phyloP scores from a whole-genome alignment of 148 eudicot genomes.

The Chenopodium formosanum region DNA sequence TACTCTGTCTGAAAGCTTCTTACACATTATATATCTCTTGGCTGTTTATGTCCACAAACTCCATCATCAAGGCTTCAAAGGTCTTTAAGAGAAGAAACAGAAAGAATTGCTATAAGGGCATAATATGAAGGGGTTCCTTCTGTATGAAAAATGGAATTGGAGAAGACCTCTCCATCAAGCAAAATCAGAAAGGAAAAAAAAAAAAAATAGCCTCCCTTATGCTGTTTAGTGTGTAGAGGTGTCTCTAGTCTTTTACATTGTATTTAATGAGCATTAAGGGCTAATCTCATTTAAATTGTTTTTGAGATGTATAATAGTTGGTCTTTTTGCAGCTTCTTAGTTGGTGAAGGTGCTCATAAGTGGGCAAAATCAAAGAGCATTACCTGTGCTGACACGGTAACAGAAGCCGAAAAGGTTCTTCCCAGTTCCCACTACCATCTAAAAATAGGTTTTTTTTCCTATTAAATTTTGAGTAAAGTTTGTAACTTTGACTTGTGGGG shows the following conservation, averaged over 20 bases:
- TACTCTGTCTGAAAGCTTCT: background rate
- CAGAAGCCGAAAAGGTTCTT: constrained; percentile 63
- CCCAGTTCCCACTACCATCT: background rate
- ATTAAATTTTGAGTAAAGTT: background rate
- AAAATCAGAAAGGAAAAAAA: background rate
- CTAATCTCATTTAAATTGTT: background rate
- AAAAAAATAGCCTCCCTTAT: background rate
- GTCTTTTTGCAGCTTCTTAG: constrained; percentile 65
- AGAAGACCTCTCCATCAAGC: background rate
- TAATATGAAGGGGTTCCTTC: background rate
- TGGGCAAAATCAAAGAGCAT: constrained; percentile 84
- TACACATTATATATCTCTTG: background rate
- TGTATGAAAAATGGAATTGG: background rate
- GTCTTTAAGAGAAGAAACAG: background rate
- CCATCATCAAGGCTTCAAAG: background rate
- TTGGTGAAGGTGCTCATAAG: constrained; percentile 77
- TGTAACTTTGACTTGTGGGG: background rate
- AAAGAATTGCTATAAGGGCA: background rate
- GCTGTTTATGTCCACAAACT: background rate
- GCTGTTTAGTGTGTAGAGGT: background rate
- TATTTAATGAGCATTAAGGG: background rate
- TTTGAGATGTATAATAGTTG: constrained; percentile 7
- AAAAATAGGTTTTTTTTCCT: background rate
- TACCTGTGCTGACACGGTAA: constrained; percentile 35
- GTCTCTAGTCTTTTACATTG: background rate